Conservation (phyloP, 2,329 filamentous ascomycete species). For the Colletotrichum phormii region DNA sequence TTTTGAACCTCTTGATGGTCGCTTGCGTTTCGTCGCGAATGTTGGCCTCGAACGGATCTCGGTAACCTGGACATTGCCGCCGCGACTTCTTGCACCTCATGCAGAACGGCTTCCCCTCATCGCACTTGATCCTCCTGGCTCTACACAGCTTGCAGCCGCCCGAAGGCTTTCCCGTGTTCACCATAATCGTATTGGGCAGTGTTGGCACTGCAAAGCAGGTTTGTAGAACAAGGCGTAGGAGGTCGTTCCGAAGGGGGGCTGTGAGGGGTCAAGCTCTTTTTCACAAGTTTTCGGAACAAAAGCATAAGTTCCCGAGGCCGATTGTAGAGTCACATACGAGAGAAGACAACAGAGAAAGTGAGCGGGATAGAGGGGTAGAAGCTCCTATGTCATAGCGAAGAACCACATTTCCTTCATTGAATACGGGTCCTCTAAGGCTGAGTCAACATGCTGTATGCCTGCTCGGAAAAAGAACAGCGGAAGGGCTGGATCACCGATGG, state of each 20-base stretch:
- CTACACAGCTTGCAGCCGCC: conserved; percentile 42
- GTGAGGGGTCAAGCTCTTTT: conserved; percentile 24
- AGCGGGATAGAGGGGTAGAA: background rate
- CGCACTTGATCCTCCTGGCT: conserved; percentile 41
- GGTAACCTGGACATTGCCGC: conserved; percentile 41
- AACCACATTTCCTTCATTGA: conserved; percentile 16
- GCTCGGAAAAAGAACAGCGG: background rate
- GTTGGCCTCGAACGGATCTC: conserved; percentile 41
- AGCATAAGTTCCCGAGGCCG: conserved; percentile 9
- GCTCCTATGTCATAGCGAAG: conserved; percentile 30
- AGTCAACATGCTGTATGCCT: conserved; percentile 18
- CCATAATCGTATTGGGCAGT: conserved; percentile 32
- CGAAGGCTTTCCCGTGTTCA: conserved; percentile 43
- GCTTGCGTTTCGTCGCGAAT: conserved; percentile 42
- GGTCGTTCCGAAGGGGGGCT: background rate
- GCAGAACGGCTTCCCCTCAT: conserved; percentile 41
- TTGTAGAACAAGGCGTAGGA: background rate
- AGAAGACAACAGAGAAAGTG: background rate
- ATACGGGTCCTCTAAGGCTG: conserved; percentile 3
- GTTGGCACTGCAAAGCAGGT: background rate
- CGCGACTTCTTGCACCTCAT: conserved; percentile 41
- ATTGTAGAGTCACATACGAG: background rate
- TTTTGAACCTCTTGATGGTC: conserved; percentile 39
- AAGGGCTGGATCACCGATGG: conserved; percentile 32
- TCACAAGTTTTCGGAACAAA: conserved; percentile 10